Evolutionary conservation across 306 rosid genomes (phyloP).

Genomic region (Elaeagnus macrophylla): DNA sequence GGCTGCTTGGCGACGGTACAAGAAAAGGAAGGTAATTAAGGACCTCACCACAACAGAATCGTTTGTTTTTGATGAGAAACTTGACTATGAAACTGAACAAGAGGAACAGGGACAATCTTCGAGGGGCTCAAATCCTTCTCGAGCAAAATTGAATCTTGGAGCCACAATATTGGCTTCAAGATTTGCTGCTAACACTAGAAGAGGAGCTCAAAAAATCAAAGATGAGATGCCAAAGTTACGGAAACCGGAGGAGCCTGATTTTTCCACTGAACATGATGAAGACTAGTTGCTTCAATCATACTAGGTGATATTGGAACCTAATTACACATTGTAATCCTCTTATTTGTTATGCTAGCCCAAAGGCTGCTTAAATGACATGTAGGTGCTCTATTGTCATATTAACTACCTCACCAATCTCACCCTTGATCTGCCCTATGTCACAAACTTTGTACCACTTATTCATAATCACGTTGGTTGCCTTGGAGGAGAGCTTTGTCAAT

Average conservation of each 20-base stretch:
- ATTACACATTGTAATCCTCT: too few relatives aligned
- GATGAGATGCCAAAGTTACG: conserved; percentile 75
- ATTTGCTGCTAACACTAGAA: conserved; percentile 88
- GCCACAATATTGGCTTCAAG: conserved; percentile 77
- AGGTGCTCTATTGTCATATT: too few relatives aligned
- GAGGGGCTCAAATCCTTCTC: conserved; percentile 42
- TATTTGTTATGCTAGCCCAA: too few relatives aligned
- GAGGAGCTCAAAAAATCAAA: conserved; percentile 69
- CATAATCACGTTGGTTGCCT: too few relatives aligned
- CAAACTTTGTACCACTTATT: too few relatives aligned
- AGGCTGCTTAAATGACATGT: too few relatives aligned
- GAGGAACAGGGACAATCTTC: conserved; percentile 30
- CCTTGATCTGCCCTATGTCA: too few relatives aligned
- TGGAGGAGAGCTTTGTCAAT: too few relatives aligned
- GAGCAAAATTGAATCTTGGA: conserved; percentile 59
- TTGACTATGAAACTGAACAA: conserved; percentile 27
- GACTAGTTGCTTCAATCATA: conserved; percentile 27
- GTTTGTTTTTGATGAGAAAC: conserved; percentile 29
- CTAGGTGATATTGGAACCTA: not conserved
- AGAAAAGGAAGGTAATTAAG: conserved; percentile 50
- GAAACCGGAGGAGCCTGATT: conserved; percentile 94
- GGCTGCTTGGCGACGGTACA: conserved; percentile 92
- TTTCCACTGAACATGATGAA: conserved; percentile 57
- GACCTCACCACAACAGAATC: conserved; percentile 52
- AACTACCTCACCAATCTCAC: too few relatives aligned